Evolutionary conservation across 1,139 yeast species (phyloP), one percentile per base, ranked within the genome.

Genomic region (Hemisphaericaspora subhashii): DNA sequence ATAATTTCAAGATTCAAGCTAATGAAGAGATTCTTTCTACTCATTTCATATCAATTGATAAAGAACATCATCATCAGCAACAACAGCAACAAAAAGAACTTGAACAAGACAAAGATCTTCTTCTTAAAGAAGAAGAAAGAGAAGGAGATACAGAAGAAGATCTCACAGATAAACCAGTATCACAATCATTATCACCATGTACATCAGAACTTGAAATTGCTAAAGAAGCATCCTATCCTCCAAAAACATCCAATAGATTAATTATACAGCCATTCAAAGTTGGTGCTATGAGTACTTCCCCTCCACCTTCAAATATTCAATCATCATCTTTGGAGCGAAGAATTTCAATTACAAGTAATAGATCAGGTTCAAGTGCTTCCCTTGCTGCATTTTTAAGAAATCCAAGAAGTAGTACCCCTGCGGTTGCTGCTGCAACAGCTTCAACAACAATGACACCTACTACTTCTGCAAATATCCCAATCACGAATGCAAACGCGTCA

Each of bases 1-100:
- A 80, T 44, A 75, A 79, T 39, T 92, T 90, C 60, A 66, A 74
- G 30, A 67, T 87, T 14, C 77, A 73, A 46, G 90, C 85, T 50
- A 77, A 80, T 31, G 90, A 85, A 54, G 81, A 79, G 39, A 61
- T 81, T 3, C 58, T 83, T 23, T 77, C 86, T 9, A 73, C 72
- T 24, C 86, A 82, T 46, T 82, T 82, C 50, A 60, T 74, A 36
- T 62, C 62, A 33, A 56, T 76, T 50, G 83, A 78, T 49, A 60
- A 55, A 35, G 52, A 51, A 33, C 40, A 26, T 13, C 39, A 23
- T 26, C 28, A 32, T 6, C 22, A 13, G 11, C 33, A 18, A 21
- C 11, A 24, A 39, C 39, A 31, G 15, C 32, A 26, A 10, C 23
- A 39, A 33, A 36, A 28, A 6, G 30, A 27, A 12, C 37, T 29